These are phyloP conservation scores for Pseudogymnoascus pannorum DNA, from an alignment of 2,329 filamentous ascomycete genomes.

Conservation along the genomic window DNA sequence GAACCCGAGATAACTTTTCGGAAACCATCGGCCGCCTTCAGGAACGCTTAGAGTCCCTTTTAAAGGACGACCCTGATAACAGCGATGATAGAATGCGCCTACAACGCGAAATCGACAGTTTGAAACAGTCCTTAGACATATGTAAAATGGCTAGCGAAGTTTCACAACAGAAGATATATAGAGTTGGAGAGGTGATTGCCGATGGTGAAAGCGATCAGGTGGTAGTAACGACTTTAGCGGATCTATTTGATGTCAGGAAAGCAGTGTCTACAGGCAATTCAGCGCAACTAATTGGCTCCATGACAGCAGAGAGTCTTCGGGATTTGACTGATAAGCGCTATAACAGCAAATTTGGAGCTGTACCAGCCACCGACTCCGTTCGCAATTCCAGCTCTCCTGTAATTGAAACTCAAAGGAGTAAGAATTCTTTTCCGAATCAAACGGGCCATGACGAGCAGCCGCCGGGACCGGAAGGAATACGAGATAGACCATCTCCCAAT, in stretches of 20 bases:
- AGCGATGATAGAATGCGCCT: constrained; percentile 27
- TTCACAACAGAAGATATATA: constrained; percentile 28
- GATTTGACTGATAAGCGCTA: constrained; percentile 25
- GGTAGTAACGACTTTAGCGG: constrained; percentile 35
- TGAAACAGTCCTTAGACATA: constrained; percentile 33
- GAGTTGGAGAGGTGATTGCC: constrained; percentile 5
- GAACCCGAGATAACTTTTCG: constrained; percentile 28
- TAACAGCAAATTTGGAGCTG: constrained; percentile 25
- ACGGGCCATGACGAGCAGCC: constrained; percentile 18
- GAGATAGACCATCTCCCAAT: constrained; percentile 23
- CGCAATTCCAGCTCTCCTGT: constrained; percentile 11
- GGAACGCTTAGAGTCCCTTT: constrained; percentile 27
- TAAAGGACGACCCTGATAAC: constrained; percentile 18
- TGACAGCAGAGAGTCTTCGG: constrained; percentile 27
- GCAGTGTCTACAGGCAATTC: constrained; percentile 30
- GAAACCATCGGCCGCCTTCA: constrained; percentile 29
- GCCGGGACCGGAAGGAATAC: constrained; percentile 18
- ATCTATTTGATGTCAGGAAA: constrained; percentile 36
- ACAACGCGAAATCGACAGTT: constrained; percentile 30
- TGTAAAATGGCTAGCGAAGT: constrained; percentile 31
- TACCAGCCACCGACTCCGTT: constrained; percentile 11
- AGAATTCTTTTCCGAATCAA: constrained; percentile 13
- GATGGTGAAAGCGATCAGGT: constrained; percentile 18
- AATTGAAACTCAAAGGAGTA: constrained; percentile 13
- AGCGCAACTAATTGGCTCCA: constrained; percentile 32